Conservation (phyloP, 2,329 filamentous ascomycete genomes). For the Xylaria sp. region DNA sequence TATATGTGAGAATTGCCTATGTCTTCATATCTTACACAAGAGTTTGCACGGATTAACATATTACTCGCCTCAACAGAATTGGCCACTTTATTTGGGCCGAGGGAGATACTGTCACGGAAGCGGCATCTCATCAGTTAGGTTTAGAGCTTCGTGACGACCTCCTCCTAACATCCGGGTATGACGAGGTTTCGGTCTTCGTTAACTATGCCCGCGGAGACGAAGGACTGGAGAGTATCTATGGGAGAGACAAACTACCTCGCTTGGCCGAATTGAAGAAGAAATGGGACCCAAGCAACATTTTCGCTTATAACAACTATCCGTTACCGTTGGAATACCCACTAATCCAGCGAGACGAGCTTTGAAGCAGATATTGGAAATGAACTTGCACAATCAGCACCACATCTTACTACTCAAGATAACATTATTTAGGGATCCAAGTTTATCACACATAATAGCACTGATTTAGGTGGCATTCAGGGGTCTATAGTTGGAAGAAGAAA, state of each 20-base stretch:
- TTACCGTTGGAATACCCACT: not conserved
- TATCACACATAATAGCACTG: too few relatives aligned
- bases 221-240: conserved; percentile 15
- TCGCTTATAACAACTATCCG: conserved; percentile 17
- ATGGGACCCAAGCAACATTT: conserved; percentile 36
- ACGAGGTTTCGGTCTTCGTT: not conserved
- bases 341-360: not conserved
- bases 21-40: too few relatives aligned
- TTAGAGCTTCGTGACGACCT: conserved; percentile 25
- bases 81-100: conserved; percentile 5
- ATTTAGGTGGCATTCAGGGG: too few relatives aligned
- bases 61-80: not conserved
- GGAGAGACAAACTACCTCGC: conserved; percentile 26
- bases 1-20: conserved; percentile 35
- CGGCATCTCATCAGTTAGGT: conserved; percentile 17
- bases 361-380: not conserved
- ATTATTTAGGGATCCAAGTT: too few relatives aligned
- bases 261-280: conserved; percentile 32
- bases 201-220: conserved; percentile 29
- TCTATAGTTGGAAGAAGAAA: too few relatives aligned
- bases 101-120: conserved; percentile 20
- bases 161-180: conserved; percentile 7
- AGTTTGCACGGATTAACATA: not conserved
- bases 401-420: too few relatives aligned
- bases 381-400: not conserved